Evolutionary conservation across 2,329 filamentous ascomycete species (phyloP).

Genomic region (Dryadomyces quercus-mongolicae): DNA sequence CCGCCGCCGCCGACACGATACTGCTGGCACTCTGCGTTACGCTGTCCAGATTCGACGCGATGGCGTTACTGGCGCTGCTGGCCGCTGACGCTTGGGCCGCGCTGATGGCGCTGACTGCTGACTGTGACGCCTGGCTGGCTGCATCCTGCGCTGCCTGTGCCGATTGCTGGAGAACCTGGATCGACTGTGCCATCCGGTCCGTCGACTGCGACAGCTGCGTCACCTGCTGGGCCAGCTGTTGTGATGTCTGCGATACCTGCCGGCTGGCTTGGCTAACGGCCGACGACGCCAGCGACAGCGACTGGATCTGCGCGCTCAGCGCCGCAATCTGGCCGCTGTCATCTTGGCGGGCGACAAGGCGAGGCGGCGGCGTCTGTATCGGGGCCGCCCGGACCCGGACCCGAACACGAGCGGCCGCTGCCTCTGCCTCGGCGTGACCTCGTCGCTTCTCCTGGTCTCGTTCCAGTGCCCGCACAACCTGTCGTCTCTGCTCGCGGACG

Average conservation of each 20-base stretch:
- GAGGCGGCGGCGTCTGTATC: constrained; percentile 7
- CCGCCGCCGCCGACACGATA: background rate
- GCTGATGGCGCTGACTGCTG: constrained; percentile 14
- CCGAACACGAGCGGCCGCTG: background rate
- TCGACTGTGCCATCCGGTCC: constrained; percentile 19
- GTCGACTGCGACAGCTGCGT: constrained; percentile 19
- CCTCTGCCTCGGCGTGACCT: background rate
- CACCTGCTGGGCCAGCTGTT: constrained; percentile 18
- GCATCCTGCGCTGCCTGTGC: constrained; percentile 15
- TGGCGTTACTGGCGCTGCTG: constrained; percentile 18
- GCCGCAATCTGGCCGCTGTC: constrained; percentile 15
- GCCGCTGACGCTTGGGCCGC: constrained; percentile 14
- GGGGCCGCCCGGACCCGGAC: background rate
- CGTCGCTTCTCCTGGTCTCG: constrained; percentile 1
- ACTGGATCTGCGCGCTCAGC: constrained; percentile 17
- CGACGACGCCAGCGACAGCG: constrained; percentile 18
- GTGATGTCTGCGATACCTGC: constrained; percentile 19
- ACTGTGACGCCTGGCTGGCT: constrained; percentile 13
- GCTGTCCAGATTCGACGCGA: constrained; percentile 14
- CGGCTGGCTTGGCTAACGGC: constrained; percentile 18
- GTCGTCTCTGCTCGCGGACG: constrained; percentile 3
- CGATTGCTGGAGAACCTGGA: constrained; percentile 14
- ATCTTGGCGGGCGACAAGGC: constrained; percentile 13
- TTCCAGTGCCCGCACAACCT: constrained; percentile 3
- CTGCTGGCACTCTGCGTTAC: background rate